Conservation (phyloP, 1,284 basidiomycete genomes). For the Kwoniella shivajii region DNA sequence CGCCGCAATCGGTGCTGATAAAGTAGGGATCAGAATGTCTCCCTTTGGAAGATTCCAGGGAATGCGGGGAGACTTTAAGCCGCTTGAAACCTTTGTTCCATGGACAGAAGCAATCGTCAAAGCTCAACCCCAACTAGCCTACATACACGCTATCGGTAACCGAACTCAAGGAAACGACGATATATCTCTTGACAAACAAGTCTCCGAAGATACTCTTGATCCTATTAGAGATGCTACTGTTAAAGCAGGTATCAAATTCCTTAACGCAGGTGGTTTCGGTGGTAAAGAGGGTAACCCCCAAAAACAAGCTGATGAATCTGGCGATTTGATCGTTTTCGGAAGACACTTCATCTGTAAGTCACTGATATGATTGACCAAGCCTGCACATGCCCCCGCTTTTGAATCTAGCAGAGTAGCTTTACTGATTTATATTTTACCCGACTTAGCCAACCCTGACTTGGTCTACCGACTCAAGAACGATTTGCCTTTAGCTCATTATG, state of each 20-base stretch:
- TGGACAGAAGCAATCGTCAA: conserved; percentile 42
- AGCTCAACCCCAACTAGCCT: conserved; percentile 60
- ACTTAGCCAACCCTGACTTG: conserved; percentile 59
- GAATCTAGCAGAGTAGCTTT: no score
- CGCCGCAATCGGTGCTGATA: conserved; percentile 59
- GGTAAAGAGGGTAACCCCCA: conserved; percentile 29
- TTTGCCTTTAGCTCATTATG: conserved; percentile 45
- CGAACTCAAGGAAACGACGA: conserved; percentile 27
- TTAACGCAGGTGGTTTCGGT: conserved; percentile 59
- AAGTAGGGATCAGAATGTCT: conserved; percentile 60
- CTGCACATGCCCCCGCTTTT: no score
- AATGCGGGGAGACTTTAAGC: conserved; percentile 11
- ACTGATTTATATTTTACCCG: background rate
- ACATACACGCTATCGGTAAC: conserved; percentile 63
- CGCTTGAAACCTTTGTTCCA: conserved; percentile 19
- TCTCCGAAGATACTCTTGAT: conserved; percentile 25
- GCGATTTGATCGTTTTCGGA: conserved; percentile 58
- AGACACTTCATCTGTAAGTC: conserved; percentile 55
- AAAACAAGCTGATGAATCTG: conserved; percentile 45
- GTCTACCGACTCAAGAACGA: conserved; percentile 55
- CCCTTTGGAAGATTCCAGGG: conserved; percentile 60
- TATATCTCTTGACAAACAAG: conserved; percentile 31
- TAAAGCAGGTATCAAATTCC: conserved; percentile 45
- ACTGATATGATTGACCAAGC: no score
- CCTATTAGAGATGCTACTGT: conserved; percentile 24